These are phyloP conservation scores for Gynochthodes officinalis DNA, from an alignment of 257 asterid genomes.

Conservation along the genomic window DNA sequence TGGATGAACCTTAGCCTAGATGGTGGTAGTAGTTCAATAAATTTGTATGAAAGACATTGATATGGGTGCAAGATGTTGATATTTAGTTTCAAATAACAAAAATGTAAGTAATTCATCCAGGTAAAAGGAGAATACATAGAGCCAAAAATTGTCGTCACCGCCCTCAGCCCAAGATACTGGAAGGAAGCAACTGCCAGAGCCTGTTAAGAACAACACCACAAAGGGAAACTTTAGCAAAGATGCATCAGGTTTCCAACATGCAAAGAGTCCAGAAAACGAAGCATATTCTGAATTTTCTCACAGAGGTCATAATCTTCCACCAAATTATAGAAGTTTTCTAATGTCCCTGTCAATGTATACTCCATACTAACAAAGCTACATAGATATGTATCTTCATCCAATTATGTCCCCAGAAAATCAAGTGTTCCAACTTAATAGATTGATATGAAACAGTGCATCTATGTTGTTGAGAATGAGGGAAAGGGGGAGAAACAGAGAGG, in stretches of 20 bases:
- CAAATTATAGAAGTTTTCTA: too few relatives aligned
- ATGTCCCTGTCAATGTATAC: background rate
- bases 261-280: background rate
- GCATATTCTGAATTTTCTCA: background rate
- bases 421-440: background rate
- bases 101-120: constrained; percentile 21
- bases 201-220: constrained; percentile 49
- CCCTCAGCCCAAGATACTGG: constrained; percentile 75
- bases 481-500: background rate
- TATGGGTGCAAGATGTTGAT: too few relatives aligned
- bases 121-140: constrained; percentile 59
- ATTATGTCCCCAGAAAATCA: background rate
- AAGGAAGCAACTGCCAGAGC: constrained; percentile 79
- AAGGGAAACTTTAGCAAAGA: constrained; percentile 15
- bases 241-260: background rate
- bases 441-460: background rate
- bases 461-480: background rate
- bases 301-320: background rate
- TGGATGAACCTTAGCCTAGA: background rate
- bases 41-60: background rate
- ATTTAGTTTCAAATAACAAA: constrained; percentile 9
- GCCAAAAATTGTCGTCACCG: constrained; percentile 69
- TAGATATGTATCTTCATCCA: background rate
- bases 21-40: background rate
- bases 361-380: background rate